Evolutionary conservation across 1,284 basidiomycete species (phyloP).

Genomic region (Thecaphora thlaspeos): DNA sequence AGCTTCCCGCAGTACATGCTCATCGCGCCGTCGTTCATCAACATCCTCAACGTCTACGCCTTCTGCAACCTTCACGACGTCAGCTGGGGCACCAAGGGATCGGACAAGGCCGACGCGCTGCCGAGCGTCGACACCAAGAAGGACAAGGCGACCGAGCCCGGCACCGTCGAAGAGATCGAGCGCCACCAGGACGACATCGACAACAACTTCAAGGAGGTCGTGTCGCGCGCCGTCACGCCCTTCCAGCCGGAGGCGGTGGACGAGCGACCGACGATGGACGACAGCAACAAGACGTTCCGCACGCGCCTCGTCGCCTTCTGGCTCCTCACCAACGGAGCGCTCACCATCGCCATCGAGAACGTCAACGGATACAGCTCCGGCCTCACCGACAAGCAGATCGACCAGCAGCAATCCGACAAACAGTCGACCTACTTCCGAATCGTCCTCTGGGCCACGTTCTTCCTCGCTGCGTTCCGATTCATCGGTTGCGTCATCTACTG

Average conservation of each 20-base stretch:
- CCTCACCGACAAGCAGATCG: conserved; percentile 58
- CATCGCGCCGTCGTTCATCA: conserved; percentile 85
- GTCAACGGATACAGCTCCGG: conserved; percentile 71
- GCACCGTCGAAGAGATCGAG: conserved; percentile 65
- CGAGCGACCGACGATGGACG: conserved; percentile 76
- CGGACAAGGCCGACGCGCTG: conserved; percentile 90
- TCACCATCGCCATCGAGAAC: conserved; percentile 80
- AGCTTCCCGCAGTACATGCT: conserved; percentile 85
- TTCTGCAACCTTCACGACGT: conserved; percentile 69
- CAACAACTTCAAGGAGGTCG: conserved; percentile 87
- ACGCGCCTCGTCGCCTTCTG: conserved; percentile 57
- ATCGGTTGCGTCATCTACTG: conserved; percentile 52
- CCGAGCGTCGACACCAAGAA: conserved; percentile 75
- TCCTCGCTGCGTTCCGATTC: conserved; percentile 76
- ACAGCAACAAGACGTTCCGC: conserved; percentile 58
- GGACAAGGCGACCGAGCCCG: conserved; percentile 69
- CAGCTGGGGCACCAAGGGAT: conserved; percentile 93
- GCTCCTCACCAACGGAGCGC: conserved; percentile 58
- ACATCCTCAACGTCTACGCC: conserved; percentile 91
- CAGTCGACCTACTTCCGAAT: conserved; percentile 61
- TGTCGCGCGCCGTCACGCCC: conserved; percentile 85
- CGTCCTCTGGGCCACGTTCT: conserved; percentile 87
- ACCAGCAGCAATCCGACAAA: conserved; percentile 59
- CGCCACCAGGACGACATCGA: conserved; percentile 78
- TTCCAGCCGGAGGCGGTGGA: conserved; percentile 68